Evolutionary conservation across 352 stramenopile genomes (phyloP), one percentile per base, ranked within the genome.

Genomic region (Pythium dissotocum): DNA sequence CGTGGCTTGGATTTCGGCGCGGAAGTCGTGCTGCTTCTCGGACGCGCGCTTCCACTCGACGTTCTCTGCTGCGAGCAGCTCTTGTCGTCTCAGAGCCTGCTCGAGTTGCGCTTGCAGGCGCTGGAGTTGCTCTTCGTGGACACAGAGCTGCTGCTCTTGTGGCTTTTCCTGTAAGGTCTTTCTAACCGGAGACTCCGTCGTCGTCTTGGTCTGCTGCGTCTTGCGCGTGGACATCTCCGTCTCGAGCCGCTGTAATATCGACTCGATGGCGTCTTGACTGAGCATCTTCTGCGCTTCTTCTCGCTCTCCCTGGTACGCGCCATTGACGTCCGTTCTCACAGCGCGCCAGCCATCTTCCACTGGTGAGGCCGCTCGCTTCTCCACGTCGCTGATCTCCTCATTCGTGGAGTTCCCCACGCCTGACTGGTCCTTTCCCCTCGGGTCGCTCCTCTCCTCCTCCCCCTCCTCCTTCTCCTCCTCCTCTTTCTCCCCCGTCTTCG

Each of bases 21-120:
- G 64, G 13, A 44, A 61, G 49, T 65, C 49, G 16, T 57, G 16
- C 40, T 70, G 64, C 46, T 55, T 48, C 0, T 26, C 57, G 0
- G 64, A 48, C 7, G 64, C 57, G 35, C 63, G 21, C 33, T 56
- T 55, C 64, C 56, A 70, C 26, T n/a, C 21, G 3, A 21, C 9
- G 24, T 49, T 70, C 38, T 70, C 64, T 16, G 56, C 38, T 32
- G 58, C 64, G 1, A 70, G 49, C 21, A 36, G 32, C 30, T 65
- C 35, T 5, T 28, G 38, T 35, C 36, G 61, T 21, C 64, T 56
- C 13, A 55, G 21, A 1, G 30, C 21, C 18, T 16, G 38, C n/a
- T 57, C 57, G 16, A 70, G 30, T 13, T 70, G 36, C 0, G 18
- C 7, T 16, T 65, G 13, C 7, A 70, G 38, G 26, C 63, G 33